Evolutionary conservation across 192 early-diverging fungal species (phyloP).

Genomic region (Coemansia sp.): DNA sequence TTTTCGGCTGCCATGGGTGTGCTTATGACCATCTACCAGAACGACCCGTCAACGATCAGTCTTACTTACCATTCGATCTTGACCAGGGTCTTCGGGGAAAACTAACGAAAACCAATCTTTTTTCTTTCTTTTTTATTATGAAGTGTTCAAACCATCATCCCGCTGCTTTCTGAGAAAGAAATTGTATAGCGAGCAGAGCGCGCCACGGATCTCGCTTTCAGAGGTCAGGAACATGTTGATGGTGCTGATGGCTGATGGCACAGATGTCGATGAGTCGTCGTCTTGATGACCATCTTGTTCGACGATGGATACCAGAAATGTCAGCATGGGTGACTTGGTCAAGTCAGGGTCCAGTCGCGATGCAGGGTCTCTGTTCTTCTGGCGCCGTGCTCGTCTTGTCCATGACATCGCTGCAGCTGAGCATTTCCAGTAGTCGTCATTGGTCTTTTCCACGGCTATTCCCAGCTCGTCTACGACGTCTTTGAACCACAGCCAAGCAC

Average conservation of each 20-base stretch:
- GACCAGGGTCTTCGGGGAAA: conserved; percentile 76
- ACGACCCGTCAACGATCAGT: conserved; percentile 68
- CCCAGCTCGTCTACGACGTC: conserved; percentile 5
- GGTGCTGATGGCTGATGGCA: no score
- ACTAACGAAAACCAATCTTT: conserved; percentile 40
- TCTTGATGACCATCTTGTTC: conserved; percentile 11
- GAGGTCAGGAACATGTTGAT: no score
- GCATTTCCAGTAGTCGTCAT: neutral
- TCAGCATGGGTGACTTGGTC: neutral
- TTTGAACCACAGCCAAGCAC: conserved; percentile 12
- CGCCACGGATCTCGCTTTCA: no score
- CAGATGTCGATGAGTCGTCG: no score
- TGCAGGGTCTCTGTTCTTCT: neutral
- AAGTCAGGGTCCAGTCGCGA: neutral
- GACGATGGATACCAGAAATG: conserved; percentile 18
- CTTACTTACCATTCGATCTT: conserved; percentile 77
- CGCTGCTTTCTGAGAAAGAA: conserved; percentile 9
- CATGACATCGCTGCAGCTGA: conserved; percentile 22
- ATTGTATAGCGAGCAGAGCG: conserved; percentile 38
- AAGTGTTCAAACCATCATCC: no score
- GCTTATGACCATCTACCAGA: conserved; percentile 82
- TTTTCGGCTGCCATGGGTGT: conserved; percentile 73
- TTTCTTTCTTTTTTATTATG: conserved; percentile 6
- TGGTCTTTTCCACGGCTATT: neutral
- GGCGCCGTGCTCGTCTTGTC: conserved; percentile 33